Percentiles rank a stretch among this genome's conserved stretches.
phyloP scores from a whole-genome alignment of 176 grass and related monocot species.

The Oryza australiensis region DNA sequence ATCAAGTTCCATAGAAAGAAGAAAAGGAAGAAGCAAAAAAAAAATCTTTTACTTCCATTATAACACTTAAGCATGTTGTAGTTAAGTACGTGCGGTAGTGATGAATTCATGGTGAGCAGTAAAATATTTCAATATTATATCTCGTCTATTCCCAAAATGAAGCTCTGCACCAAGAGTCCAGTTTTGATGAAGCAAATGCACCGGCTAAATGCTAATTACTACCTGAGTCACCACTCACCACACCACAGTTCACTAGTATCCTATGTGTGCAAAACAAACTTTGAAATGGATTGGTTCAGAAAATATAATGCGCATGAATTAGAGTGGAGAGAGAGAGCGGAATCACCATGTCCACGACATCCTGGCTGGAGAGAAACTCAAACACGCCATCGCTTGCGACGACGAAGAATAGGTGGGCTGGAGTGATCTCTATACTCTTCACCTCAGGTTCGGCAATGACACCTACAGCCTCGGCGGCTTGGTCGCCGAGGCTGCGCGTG shows the following conservation, averaged over 20 bases:
- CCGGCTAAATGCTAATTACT: neutral
- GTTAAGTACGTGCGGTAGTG: neutral
- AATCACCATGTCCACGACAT: constrained; percentile 85
- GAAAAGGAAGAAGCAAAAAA: neutral
- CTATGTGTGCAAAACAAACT: neutral
- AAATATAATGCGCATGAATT: constrained; percentile 6
- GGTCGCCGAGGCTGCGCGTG: constrained; percentile 90
- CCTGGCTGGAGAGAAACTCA: constrained; percentile 92
- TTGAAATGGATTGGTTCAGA: neutral
- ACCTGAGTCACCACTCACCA: constrained; percentile 2
- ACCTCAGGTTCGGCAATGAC: constrained; percentile 87
- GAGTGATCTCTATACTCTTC: constrained; percentile 63
- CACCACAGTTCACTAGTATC: neutral
- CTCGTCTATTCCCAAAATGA: constrained; percentile 6
- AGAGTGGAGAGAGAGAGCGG: neutral
- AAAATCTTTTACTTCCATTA: neutral
- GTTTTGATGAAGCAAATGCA: neutral
- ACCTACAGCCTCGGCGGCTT: constrained; percentile 71
- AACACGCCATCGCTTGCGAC: constrained; percentile 93
- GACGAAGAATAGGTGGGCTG: constrained; percentile 76
- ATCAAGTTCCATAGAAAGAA: neutral
- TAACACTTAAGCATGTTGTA: neutral
- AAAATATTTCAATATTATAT: neutral
- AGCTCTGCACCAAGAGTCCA: neutral
- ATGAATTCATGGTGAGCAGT: neutral